Base-by-base conservation (phyloP, 1,284 basidiomycete species). In the Pterulicium gracile region DNA sequence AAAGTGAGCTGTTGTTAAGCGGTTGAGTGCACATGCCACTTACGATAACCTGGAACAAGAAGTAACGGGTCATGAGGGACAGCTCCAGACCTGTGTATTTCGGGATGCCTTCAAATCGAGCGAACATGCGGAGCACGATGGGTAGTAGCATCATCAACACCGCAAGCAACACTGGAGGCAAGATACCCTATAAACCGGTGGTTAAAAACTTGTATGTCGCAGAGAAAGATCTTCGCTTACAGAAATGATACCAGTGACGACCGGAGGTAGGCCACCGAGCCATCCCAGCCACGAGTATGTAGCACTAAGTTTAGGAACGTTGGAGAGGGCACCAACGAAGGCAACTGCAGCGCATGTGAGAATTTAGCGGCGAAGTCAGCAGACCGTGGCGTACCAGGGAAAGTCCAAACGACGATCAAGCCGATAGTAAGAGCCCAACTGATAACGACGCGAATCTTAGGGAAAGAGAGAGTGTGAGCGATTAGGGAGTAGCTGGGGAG, bases 141-240 rank as follows among this genome's bases (percentile, higher is more conserved):
- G 94, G 94, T 10, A 98, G 70, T 1, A 98, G 71, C 78, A 90
- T 81, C 79, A 95, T 93, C 45, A 98, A 73, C 20, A 97, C 71
- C 0, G 92, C 88, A 40, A 98, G 79, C 35, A 90, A 59, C 4
- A 88, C 82, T 0, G 92, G 79, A 3, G 95, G 92, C 1, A 96
- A 68, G 48, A 96, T 80, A 77, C 91, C 92, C 67, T 85, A 39
- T 1, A 39, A 7, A 24, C 20, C 24, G 14, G 17, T 15, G n/a
- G 14, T 15, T 32, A 3, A 22, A 17, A 2, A 27, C 22, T 41
- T n/a, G 24, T 35, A 22, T 2, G 19, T 24, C 2, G 15, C 21
- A 34, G 2, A 24, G 7, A 12, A 3, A 17, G 22, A 42, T 24
- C 17, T 13, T 19, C 1, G 17, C 63, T 34, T 27, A 63, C 62